Evolutionary conservation across 148 eudicot species (phyloP).

Genomic region (Arctostaphylos glauca): DNA sequence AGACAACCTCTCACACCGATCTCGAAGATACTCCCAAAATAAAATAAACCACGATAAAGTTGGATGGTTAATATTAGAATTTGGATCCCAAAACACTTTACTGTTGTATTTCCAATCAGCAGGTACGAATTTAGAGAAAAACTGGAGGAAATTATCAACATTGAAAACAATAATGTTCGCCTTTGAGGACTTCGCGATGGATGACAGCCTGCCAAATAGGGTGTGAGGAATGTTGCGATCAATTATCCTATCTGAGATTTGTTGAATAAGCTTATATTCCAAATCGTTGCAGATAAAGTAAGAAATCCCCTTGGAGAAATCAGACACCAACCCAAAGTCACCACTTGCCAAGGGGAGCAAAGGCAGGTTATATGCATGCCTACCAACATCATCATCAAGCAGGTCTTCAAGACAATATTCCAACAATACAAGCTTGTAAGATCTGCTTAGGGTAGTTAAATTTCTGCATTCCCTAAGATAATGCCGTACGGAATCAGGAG

Average conservation of each 20-base stretch:
- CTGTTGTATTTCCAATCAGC: constrained; percentile 74
- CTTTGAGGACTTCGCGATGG: constrained; percentile 72
- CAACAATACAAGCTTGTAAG: constrained; percentile 65
- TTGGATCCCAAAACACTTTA: constrained; percentile 66
- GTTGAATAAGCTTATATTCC: constrained; percentile 70
- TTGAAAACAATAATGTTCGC: constrained; percentile 64
- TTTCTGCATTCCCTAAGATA: constrained; percentile 51
- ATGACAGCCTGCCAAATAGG: constrained; percentile 50
- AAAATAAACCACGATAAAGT: constrained; percentile 67
- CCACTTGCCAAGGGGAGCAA: constrained; percentile 94
- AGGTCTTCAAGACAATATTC: constrained; percentile 96
- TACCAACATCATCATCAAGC: constrained; percentile 74
- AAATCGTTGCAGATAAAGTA: constrained; percentile 73
- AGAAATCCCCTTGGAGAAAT: constrained; percentile 51
- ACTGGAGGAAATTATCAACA: constrained; percentile 51
- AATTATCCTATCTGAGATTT: constrained; percentile 64
- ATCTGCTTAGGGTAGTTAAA: constrained; percentile 42
- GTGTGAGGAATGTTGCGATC: constrained; percentile 55
- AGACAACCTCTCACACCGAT: constrained; percentile 56
- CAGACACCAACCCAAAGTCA: constrained; percentile 62
- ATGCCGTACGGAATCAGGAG: constrained; percentile 79
- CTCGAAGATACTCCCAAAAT: constrained; percentile 77
- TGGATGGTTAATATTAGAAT: constrained; percentile 47
- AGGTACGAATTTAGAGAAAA: constrained; percentile 72
- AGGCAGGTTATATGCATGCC: constrained; percentile 52